phyloP scores from a whole-genome alignment of 1,139 yeast genomes.

The Zhuliangozyma blackwelliae region DNA sequence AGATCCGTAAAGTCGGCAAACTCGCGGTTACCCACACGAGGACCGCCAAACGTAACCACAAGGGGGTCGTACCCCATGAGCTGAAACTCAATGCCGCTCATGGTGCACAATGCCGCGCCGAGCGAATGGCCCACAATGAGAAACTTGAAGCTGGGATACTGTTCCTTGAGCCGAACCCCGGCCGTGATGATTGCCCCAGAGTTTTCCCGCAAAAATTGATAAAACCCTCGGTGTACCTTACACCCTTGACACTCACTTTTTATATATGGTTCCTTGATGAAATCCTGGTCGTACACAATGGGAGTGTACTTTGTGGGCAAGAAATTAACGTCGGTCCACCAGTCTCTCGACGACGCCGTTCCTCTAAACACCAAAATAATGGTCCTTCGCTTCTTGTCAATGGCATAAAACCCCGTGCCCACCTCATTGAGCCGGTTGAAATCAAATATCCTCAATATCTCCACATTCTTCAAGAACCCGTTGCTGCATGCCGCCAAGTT shows the following conservation, averaged over 20 bases:
- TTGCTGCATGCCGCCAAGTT: conserved; percentile 18
- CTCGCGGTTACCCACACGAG: conserved; percentile 53
- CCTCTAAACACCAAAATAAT: conserved; percentile 53
- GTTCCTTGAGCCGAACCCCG: conserved; percentile 23
- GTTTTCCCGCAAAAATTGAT: conserved; percentile 37
- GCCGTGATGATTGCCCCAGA: conserved; percentile 30
- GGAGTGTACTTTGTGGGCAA: conserved; percentile 39
- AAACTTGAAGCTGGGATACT: conserved; percentile 45
- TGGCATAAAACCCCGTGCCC: conserved; percentile 50
- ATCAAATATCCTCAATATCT: conserved; percentile 31
- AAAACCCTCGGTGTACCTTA: conserved; percentile 58
- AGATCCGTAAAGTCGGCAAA: conserved; percentile 50
- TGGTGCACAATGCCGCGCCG: conserved; percentile 65
- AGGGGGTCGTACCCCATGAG: conserved; percentile 48
- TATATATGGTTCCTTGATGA: conserved; percentile 7
- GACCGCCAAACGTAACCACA: conserved; percentile 57
- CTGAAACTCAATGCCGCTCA: conserved; percentile 57
- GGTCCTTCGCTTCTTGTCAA: conserved; percentile 31
- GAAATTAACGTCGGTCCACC: conserved; percentile 50
- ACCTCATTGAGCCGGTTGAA: conserved; percentile 41
- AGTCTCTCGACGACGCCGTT: conserved; percentile 52
- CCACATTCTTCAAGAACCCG: conserved; percentile 19
- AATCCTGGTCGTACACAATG: conserved; percentile 14
- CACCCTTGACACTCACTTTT: conserved; percentile 43
- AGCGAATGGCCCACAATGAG: conserved; percentile 66